Base-by-base conservation (phyloP, 164 flowering plant species). In the Vitis amurensis region DNA sequence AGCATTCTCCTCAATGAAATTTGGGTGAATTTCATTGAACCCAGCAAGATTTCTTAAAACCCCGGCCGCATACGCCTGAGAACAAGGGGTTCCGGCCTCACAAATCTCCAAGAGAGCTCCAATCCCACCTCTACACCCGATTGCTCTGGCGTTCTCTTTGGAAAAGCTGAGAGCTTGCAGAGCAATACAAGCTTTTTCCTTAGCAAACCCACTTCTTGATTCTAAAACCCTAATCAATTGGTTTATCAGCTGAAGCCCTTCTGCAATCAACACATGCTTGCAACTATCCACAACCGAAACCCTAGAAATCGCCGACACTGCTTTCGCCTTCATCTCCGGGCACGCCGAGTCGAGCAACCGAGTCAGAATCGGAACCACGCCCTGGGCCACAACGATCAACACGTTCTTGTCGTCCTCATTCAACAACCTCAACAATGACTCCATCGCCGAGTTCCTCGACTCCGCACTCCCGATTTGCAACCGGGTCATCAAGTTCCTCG, bases 391-490 rank as follows among this genome's bases (percentile, higher is more conserved):
- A 8, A 96, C 90, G 5, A 91, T 90, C 76, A 87, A 53, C 6
- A 94, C 93, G 66, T 91, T 87, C 86, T 94, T 94, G 27, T 92
- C 99, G 59, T 92, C 96, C 63, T 86, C 92, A 0, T 78, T 73
- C 2, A 94, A 73, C 29, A 94, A 59, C 11, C 70, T 72, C 1
- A 90, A 64, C 31, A 95, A 60, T 14, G 86, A 83, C 66, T 91
- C 98, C 76, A 95, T 81, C 9, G 92, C 91, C 13, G 83, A 62
- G 74, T 51, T 80, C 80, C 82, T 90, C 64, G 96, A 85, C 59
- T 87, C 97, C 9, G 66, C 8, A n/a, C 79, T 64, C 52, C 98
- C 98, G 59, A 95, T 91, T 80, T 95, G 99, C 63, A 95, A 70
- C 74, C 93, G 79, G 23, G 96, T 90, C 7, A 93, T 79, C 79